Conservation (phyloP, 441 rosid species). For the Euphorbia celastroides region DNA sequence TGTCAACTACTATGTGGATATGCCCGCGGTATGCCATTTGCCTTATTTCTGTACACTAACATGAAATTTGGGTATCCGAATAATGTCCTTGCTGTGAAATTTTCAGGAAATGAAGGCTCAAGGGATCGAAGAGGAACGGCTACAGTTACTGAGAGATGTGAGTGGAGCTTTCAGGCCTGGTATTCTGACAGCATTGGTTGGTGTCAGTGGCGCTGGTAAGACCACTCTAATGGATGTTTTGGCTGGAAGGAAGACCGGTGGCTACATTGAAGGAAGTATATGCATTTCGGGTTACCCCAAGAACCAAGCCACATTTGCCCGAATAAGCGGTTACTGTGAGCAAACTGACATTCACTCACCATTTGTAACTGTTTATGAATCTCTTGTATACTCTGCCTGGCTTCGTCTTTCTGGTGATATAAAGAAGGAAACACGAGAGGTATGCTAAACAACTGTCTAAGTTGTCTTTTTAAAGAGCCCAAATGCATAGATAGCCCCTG, state of each 20-base stretch:
- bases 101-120: conserved; percentile 59
- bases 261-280: conserved; percentile 63
- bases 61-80: background rate
- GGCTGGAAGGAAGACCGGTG: too few species aligned
- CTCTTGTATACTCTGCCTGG: conserved; percentile 68
- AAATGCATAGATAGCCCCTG: too few species aligned
- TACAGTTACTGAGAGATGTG: conserved; percentile 49
- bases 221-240: too few species aligned
- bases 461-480: background rate
- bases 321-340: conserved; percentile 73
- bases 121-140: conserved; percentile 40
- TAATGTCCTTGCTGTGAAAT: background rate
- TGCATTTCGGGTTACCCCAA: conserved; percentile 69
- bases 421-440: conserved; percentile 43
- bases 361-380: conserved; percentile 57
- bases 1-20: conserved; percentile 49
- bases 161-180: too few species aligned
- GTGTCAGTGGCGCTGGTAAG: conserved; percentile 84
- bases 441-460: conserved; percentile 6
- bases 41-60: background rate
- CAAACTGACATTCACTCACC: conserved; percentile 83
- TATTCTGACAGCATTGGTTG: conserved; percentile 62
- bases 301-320: conserved; percentile 67
- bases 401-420: conserved; percentile 60
- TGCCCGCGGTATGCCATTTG: conserved; percentile 45